Percentiles rank a stretch among this genome's conserved stretches.
phyloP scores from a whole-genome alignment of 179 eudicot species.

The Corrigiola litoralis region DNA sequence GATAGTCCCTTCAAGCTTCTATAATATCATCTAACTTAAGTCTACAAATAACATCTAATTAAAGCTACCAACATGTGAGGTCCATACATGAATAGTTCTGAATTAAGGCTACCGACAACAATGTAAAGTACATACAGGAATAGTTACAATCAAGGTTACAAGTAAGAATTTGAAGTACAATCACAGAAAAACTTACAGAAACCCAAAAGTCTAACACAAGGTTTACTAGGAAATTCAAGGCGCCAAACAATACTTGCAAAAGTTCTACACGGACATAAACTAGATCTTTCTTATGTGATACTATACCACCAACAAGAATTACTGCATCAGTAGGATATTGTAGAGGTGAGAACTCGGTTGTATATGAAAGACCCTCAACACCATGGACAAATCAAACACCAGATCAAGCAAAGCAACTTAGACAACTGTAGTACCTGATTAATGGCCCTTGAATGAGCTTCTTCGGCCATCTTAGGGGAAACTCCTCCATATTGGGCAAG shows the following conservation, averaged over 20 bases:
- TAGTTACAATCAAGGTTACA: no score
- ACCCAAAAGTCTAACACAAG: neutral
- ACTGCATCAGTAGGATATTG: no score
- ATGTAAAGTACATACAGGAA: no score
- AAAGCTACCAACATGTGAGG: no score
- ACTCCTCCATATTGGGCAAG: constrained; percentile 94
- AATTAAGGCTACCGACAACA: neutral
- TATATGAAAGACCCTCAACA: neutral
- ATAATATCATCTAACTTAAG: no score
- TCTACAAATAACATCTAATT: no score
- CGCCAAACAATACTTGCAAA: no score
- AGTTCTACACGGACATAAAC: no score
- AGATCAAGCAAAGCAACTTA: constrained; percentile 8
- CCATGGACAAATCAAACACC: neutral
- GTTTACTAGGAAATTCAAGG: neutral
- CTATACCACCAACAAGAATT: no score
- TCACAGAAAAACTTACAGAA: neutral
- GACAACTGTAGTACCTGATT: constrained; percentile 46
- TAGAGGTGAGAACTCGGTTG: no score
- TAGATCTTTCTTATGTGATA: no score
- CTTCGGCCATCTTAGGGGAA: constrained; percentile 98
- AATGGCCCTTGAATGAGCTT: constrained; percentile 81
- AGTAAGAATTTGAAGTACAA: neutral
- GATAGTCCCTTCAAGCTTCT: neutral
- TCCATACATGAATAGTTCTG: neutral